Evolutionary conservation across 2,329 filamentous ascomycete genomes (phyloP).

Genomic region (Alternaria sp.): DNA sequence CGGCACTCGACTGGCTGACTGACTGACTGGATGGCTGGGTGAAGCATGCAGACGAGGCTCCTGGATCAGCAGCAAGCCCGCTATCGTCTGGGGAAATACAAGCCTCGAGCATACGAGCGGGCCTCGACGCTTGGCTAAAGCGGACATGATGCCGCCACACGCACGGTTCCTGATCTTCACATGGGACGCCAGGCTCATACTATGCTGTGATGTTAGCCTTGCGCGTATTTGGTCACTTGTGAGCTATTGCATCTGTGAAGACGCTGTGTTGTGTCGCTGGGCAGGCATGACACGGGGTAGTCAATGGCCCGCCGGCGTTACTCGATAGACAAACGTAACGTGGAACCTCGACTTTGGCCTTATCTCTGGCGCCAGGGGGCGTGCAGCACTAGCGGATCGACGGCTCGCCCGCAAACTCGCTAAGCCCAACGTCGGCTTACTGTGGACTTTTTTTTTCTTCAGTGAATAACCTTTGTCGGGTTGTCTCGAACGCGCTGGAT

Average conservation of each 20-base stretch:
- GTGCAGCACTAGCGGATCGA: conserved; percentile 37
- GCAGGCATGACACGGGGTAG: conserved; percentile 21
- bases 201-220: not conserved
- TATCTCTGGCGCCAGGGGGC: conserved; percentile 37
- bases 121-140: conserved; percentile 36
- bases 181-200: conserved; percentile 8
- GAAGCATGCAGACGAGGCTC: conserved; percentile 20
- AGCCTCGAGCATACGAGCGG: conserved; percentile 36
- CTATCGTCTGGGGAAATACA: conserved; percentile 36
- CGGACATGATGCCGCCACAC: conserved; percentile 38
- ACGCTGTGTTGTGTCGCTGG: conserved; percentile 17
- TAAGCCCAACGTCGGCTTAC: conserved; percentile 37
- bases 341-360: conserved; percentile 26
- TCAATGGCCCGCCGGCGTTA: conserved; percentile 42
- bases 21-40: not conserved
- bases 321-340: conserved; percentile 41
- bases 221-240: not conserved
- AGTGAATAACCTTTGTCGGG: conserved; percentile 13
- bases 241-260: not conserved
- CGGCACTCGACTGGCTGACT: conserved; percentile 6
- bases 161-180: conserved; percentile 25
- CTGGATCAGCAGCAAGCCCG: conserved; percentile 34
- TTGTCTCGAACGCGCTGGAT: conserved; percentile 16
- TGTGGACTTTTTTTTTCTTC: conserved; percentile 33
- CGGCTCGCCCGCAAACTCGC: conserved; percentile 32